Conservation (phyloP, 345 rosid genomes). For the Bruguiera sexangula region DNA sequence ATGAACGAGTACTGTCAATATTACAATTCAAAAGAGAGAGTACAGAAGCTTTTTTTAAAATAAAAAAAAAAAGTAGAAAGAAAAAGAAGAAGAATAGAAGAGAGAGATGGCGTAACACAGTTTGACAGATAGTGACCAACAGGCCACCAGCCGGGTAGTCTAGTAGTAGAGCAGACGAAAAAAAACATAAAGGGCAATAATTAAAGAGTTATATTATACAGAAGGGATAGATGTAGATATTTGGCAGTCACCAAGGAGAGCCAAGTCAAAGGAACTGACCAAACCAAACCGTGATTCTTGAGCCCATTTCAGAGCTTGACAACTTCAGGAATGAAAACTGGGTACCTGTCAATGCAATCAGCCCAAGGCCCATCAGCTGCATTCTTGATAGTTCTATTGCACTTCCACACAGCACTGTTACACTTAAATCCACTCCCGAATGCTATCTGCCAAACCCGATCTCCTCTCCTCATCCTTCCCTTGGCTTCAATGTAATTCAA, state of each 20-base stretch:
- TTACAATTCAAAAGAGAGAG: not conserved
- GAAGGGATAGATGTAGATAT: no score
- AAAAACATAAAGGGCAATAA: no score
- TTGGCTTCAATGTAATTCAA: slow-evolving; percentile 68
- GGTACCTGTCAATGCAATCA: slow-evolving; percentile 68
- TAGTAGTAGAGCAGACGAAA: no score
- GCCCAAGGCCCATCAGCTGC: slow-evolving; percentile 63
- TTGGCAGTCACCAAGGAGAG: not conserved
- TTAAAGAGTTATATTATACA: no score
- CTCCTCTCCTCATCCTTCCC: slow-evolving; percentile 71
- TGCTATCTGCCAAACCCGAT: slow-evolving; percentile 77
- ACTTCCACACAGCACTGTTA: slow-evolving; percentile 89
- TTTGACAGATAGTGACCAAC: no score
- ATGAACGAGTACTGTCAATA: not conserved
- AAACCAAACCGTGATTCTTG: not conserved
- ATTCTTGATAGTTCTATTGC: slow-evolving; percentile 58
- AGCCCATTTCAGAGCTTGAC: slow-evolving; percentile 45
- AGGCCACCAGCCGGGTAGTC: no score
- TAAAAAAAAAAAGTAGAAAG: not conserved
- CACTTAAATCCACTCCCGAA: slow-evolving; percentile 95
- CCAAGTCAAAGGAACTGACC: not conserved
- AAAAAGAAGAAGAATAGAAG: no score
- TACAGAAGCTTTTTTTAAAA: not conserved
- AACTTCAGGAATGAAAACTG: slow-evolving; percentile 73
- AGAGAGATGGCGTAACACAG: no score